Conservation (phyloP, 768 basidiomycete genomes). For the Boletus subparvulus region DNA sequence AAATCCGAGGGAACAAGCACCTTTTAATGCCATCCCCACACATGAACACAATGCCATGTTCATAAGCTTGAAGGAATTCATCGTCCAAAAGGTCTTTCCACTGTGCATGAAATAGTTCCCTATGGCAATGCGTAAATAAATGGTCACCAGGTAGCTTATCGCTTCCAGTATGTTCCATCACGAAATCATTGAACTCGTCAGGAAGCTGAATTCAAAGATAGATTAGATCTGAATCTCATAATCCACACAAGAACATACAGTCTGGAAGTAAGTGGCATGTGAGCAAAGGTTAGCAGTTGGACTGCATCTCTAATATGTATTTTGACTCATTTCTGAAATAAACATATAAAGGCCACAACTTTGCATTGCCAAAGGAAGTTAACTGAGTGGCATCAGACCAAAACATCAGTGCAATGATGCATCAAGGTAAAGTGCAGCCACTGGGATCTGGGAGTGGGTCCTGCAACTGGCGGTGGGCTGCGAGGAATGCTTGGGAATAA, state of each 20-base stretch:
- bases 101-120: neutral
- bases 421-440: neutral
- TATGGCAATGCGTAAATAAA: neutral
- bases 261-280: neutral
- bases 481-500: too few relatives aligned
- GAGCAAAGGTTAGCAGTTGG: neutral
- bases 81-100: neutral
- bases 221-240: too few relatives aligned
- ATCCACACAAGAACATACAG: neutral
- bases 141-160: neutral
- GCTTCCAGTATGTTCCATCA: neutral
- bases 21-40: neutral
- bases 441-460: neutral
- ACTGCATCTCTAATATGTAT: neutral
- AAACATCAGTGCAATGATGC: neutral
- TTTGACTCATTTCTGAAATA: neutral
- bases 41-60: neutral
- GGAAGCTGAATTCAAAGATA: neutral
- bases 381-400: constrained; percentile 1
- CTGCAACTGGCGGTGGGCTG: too few relatives aligned
- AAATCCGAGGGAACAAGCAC: neutral
- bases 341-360: neutral
- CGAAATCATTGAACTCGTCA: neutral
- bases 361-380: neutral
- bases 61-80: neutral